Evolutionary conservation across 148 eudicot species (phyloP).

Genomic region (Rheum nobile): DNA sequence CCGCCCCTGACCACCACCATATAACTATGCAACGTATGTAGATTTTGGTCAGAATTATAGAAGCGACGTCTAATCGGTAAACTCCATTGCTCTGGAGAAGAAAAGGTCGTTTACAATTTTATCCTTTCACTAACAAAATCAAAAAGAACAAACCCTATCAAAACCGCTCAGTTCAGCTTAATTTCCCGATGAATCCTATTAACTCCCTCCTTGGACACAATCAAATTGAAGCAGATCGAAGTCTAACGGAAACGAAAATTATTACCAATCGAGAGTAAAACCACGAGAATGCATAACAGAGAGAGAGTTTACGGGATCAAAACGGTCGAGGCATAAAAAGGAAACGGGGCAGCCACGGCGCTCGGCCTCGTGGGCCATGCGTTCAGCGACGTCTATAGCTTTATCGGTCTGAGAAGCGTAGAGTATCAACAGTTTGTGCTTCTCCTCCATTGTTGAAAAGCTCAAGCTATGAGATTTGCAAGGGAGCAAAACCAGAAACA

Average conservation of each 20-base stretch:
- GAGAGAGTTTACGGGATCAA: slow-evolving; percentile 49
- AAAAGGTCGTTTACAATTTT: background rate
- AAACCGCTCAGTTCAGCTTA: background rate
- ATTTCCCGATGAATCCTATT: background rate
- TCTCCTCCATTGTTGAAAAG: slow-evolving; percentile 32
- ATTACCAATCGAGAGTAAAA: background rate
- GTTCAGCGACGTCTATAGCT: slow-evolving; percentile 78
- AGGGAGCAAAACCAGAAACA: background rate
- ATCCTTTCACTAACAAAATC: background rate
- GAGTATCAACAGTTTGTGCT: slow-evolving; percentile 39
- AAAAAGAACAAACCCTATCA: background rate
- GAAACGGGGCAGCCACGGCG: too few species aligned
- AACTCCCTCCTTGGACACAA: background rate
- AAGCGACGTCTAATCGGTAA: background rate
- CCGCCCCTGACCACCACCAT: background rate
- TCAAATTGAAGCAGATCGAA: background rate
- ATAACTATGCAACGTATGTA: background rate
- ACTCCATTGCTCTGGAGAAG: background rate
- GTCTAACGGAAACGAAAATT: background rate
- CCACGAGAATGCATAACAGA: background rate
- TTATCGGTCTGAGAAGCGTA: slow-evolving; percentile 81
- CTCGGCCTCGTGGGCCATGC: too few species aligned
- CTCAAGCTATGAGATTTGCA: background rate
- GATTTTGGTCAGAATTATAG: background rate
- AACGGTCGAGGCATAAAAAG: too few species aligned